These are phyloP conservation scores for Friedmanniomyces simplex DNA, from an alignment of 495 filamentous ascomycete genomes.

Conservation along the genomic window DNA sequence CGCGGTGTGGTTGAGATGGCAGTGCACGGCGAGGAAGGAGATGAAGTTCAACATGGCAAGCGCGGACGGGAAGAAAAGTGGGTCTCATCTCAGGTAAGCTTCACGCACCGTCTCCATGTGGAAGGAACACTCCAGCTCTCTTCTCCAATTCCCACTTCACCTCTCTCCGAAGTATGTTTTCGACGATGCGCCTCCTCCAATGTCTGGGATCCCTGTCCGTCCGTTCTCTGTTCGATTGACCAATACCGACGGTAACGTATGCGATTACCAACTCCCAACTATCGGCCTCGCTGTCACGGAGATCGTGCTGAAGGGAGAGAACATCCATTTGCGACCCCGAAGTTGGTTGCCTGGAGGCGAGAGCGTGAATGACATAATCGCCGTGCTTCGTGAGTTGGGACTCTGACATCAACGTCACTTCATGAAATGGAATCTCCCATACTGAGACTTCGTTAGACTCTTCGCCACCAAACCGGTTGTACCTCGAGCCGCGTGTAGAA, in stretches of 20 bases:
- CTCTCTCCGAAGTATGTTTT: not conserved
- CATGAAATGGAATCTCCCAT: not conserved
- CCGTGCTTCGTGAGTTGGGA: not conserved
- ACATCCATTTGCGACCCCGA: not conserved
- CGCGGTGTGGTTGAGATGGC: too few relatives aligned
- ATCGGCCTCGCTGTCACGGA: not conserved
- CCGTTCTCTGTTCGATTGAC: not conserved
- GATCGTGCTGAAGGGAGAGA: not conserved
- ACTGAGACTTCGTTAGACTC: too few relatives aligned
- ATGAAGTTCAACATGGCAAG: too few relatives aligned
- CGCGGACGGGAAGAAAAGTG: too few relatives aligned
- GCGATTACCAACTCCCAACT: not conserved
- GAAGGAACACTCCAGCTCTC: too few relatives aligned
- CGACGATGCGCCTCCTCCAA: not conserved
- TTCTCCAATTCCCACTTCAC: not conserved
- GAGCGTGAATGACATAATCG: not conserved
- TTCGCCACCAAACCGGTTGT: not conserved
- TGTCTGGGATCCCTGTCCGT: not conserved
- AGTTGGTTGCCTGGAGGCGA: not conserved
- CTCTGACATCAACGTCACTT: not conserved
- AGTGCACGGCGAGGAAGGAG: too few relatives aligned
- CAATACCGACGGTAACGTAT: not conserved
- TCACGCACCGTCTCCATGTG: too few relatives aligned
- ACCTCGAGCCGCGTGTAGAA: not conserved
- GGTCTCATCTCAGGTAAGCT: too few relatives aligned